These are phyloP conservation scores for Chrysochromulina tobinii DNA, from an alignment of 78 protist species.

Conservation along the genomic window DNA sequence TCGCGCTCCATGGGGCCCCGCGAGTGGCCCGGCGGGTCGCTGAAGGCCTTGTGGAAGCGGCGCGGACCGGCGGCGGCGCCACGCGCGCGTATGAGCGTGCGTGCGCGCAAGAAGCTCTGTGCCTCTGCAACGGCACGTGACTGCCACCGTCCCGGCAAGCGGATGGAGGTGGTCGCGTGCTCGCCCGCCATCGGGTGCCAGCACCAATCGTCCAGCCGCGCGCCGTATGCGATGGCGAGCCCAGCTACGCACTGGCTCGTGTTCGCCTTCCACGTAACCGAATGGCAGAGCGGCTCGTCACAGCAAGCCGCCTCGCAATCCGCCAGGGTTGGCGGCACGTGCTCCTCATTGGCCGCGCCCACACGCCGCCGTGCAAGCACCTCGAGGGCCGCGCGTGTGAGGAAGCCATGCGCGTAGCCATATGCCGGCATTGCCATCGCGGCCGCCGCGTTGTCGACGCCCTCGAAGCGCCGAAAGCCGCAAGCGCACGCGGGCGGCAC, in stretches of 20 bases:
- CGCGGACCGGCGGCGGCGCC: too few species aligned
- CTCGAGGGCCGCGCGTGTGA: too few species aligned
- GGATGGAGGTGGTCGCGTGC: not conserved
- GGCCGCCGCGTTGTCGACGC: constrained; percentile 5
- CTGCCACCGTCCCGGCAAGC: not conserved
- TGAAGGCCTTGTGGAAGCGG: too few species aligned
- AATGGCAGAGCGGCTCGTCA: not conserved
- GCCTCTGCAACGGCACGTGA: too few species aligned
- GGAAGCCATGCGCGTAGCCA: not conserved
- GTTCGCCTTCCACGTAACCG: not conserved
- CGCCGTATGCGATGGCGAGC: not conserved
- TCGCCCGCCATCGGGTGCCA: not conserved
- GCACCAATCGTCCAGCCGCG: not conserved
- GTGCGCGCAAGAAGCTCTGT: too few species aligned
- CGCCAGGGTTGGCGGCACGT: not conserved
- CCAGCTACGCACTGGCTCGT: not conserved
- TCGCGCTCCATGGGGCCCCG: too few species aligned
- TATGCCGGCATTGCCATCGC: not conserved
- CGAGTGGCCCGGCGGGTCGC: too few species aligned
- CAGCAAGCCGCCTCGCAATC: not conserved
- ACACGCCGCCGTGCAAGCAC: too few species aligned
- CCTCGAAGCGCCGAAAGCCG: not conserved
- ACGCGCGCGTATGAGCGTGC: too few species aligned
- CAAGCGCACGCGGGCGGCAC: not conserved
- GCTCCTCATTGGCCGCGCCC: not conserved